Evolutionary conservation across 306 rosid species (phyloP).

Genomic region (Acacia confusa): DNA sequence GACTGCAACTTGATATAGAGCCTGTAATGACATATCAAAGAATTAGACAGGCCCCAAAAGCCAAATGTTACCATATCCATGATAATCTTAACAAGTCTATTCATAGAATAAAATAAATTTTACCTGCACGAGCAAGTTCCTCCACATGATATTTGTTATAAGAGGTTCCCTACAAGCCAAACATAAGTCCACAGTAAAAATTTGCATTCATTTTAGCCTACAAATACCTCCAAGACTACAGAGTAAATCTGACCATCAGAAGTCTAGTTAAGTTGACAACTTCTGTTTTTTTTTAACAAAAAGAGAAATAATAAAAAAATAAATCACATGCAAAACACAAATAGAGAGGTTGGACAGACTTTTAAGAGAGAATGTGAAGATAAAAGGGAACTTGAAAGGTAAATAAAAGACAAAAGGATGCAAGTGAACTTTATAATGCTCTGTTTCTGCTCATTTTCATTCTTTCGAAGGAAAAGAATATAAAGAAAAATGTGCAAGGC

Average conservation of each 20-base stretch:
- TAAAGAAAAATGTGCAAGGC: background rate
- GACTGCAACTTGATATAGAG: constrained; percentile 72
- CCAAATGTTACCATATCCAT: constrained; percentile 5
- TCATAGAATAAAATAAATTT: constrained; percentile 11
- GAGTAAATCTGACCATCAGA: constrained; percentile 27
- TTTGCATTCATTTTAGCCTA: background rate
- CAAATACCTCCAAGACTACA: constrained; percentile 1
- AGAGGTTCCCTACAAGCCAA: constrained; percentile 83
- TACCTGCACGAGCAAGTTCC: constrained; percentile 92
- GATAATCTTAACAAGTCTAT: constrained; percentile 10
- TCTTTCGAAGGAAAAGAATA: constrained; percentile 7
- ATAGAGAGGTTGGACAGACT: constrained; percentile 1
- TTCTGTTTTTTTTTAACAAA: too few relatives aligned
- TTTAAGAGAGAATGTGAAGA: background rate
- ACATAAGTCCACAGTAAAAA: constrained; percentile 35
- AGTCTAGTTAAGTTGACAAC: background rate
- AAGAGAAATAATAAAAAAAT: background rate
- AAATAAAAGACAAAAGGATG: background rate
- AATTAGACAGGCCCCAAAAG: constrained; percentile 18
- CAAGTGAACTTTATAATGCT: background rate
- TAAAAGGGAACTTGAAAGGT: background rate
- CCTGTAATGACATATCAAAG: constrained; percentile 50
- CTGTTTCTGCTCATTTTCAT: constrained; percentile 13
- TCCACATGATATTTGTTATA: constrained; percentile 96
- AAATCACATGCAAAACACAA: constrained; percentile 4